phyloP scores from a whole-genome alignment of 164 flowering plant species.

The Piper longum region DNA sequence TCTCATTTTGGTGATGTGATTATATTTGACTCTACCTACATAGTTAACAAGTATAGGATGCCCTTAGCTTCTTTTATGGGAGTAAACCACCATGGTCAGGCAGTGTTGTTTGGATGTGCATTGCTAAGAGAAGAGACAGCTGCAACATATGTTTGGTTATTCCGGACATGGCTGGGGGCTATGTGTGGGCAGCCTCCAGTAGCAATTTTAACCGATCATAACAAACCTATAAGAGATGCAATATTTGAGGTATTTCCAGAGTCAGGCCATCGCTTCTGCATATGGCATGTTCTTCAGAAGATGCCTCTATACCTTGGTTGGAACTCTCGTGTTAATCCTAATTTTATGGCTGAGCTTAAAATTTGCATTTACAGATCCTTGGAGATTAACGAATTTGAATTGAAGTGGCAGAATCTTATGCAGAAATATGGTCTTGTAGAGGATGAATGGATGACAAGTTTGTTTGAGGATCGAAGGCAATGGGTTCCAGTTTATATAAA shows the following conservation, averaged over 20 bases:
- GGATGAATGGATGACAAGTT: constrained; percentile 4
- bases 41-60: constrained; percentile 3
- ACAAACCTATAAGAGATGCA: constrained; percentile 6
- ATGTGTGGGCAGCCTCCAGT: constrained; percentile 9
- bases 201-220: constrained; percentile 5
- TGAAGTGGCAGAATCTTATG: constrained; percentile 2
- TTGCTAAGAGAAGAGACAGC: constrained; percentile 5
- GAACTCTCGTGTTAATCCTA: not conserved
- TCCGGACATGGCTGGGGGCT: constrained; percentile 8
- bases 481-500: constrained; percentile 9
- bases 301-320: constrained; percentile 1
- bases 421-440: constrained; percentile 3
- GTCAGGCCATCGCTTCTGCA: constrained; percentile 5
- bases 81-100: constrained; percentile 8
- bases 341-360: constrained; percentile 2
- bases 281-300: constrained; percentile 4
- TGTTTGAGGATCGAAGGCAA: constrained; percentile 5
- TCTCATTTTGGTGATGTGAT: constrained; percentile 9
- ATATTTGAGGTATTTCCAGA: constrained; percentile 5
- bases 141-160: constrained; percentile 10
- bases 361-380: constrained; percentile 1
- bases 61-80: constrained; percentile 9
- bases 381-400: constrained; percentile 8
- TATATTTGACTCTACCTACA: constrained; percentile 4
- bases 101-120: constrained; percentile 9